These are phyloP conservation scores for Rhynchospora tenuis DNA, from an alignment of 176 grass and related monocot species.

Conservation along the genomic window DNA sequence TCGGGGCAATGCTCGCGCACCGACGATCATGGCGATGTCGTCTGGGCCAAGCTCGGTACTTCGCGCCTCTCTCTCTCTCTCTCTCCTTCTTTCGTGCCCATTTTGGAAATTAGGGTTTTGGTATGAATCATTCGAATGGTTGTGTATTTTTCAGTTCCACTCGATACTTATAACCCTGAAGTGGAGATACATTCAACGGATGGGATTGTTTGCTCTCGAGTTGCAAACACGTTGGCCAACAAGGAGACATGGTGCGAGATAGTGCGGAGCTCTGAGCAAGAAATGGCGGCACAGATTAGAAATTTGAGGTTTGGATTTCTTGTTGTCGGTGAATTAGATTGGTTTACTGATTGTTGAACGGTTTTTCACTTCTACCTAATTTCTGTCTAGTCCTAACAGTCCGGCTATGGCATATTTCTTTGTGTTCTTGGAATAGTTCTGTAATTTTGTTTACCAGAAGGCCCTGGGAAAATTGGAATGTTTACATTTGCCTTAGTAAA, in stretches of 20 bases:
- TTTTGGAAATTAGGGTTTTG: slow-evolving; percentile 23
- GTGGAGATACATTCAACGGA: slow-evolving; percentile 46
- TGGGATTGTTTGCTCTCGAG: slow-evolving; percentile 45
- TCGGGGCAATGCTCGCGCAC: slow-evolving; percentile 60
- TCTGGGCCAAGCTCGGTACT: slow-evolving; percentile 78
- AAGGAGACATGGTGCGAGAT: slow-evolving; percentile 77
- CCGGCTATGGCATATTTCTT: not conserved
- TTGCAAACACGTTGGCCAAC: slow-evolving; percentile 4
- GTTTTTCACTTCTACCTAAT: not conserved
- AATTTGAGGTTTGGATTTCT: slow-evolving; percentile 2
- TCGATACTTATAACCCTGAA: slow-evolving; percentile 39
- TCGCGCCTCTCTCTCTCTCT: not conserved
- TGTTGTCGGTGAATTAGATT: not conserved
- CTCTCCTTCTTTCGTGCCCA: not conserved
- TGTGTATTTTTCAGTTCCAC: slow-evolving; percentile 44
- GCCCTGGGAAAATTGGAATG: not conserved
- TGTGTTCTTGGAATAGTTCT: not conserved
- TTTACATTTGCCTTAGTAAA: not conserved
- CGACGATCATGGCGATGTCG: slow-evolving; percentile 9
- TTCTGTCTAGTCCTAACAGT: not conserved
- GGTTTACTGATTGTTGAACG: not conserved
- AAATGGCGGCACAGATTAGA: not conserved
- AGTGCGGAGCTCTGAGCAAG: slow-evolving; percentile 29
- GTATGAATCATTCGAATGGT: not conserved
- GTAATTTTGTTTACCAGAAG: not conserved